Percentiles rank a stretch among this genome's conserved stretches.
Evolutionary conservation across 768 basidiomycete species (phyloP).

Genomic region (Multifurca ochricompacta): DNA sequence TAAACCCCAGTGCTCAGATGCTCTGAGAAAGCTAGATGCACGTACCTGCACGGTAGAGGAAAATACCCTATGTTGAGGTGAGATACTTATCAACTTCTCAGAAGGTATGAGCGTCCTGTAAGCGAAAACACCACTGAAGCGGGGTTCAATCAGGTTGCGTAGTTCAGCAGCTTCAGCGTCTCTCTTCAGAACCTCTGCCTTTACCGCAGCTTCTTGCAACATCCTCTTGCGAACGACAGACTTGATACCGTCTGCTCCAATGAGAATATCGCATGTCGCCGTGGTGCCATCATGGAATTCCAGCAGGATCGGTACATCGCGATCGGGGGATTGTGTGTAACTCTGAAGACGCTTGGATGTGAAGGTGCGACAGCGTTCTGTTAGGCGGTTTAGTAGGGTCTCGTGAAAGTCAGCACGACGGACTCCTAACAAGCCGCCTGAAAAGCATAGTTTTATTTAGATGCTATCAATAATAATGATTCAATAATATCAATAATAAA

Average conservation of each 20-base stretch:
- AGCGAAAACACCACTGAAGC: constrained; percentile 51
- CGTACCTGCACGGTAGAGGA: constrained; percentile 43
- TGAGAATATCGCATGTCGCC: constrained; percentile 53
- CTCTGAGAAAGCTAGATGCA: neutral
- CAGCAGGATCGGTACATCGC: constrained; percentile 38
- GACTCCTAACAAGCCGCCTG: constrained; percentile 32
- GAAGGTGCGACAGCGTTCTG: constrained; percentile 36
- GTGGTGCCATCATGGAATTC: constrained; percentile 55
- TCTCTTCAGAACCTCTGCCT: constrained; percentile 32
- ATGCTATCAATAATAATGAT: neutral
- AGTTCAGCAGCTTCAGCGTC: constrained; percentile 34
- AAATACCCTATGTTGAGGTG: constrained; percentile 43
- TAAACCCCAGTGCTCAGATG: neutral
- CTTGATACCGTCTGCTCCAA: constrained; percentile 65
- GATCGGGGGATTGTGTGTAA: constrained; percentile 39
- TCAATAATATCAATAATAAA: constrained; percentile 12
- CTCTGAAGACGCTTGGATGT: constrained; percentile 53
- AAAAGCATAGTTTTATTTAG: too few relatives aligned
- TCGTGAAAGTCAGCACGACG: constrained; percentile 65
- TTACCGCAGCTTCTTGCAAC: constrained; percentile 26
- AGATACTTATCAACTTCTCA: constrained; percentile 35
- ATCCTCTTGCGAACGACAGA: constrained; percentile 39
- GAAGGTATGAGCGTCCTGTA: constrained; percentile 55
- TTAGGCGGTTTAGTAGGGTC: constrained; percentile 43
- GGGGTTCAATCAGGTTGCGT: constrained; percentile 37